Base-by-base conservation (phyloP, 129 eudicot species). In the Centella asiatica region DNA sequence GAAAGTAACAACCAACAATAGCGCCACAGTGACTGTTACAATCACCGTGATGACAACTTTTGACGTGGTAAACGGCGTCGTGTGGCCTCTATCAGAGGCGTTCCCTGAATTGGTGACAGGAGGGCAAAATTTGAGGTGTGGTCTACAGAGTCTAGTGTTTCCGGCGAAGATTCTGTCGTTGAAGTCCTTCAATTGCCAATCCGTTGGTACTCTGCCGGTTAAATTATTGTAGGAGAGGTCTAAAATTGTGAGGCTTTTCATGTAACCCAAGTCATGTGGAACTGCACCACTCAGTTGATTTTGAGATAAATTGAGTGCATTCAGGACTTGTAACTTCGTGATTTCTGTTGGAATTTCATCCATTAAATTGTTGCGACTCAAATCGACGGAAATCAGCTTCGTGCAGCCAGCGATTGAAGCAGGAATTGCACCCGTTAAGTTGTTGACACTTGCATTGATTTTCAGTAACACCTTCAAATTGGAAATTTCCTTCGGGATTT, bases 191-290 rank as follows among this genome's bases (percentile, higher is more conserved):
- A 92, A 45, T 58, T 79, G 82, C 14, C 98, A 95, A 5, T 73
- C 76, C 2, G 60, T 33, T 0, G 95, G 96, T 29, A 81, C 70
- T 14, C 57, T 50, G 4, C 98, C 98, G 27, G 81, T 72, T 36
- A 92, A 84, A 40, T 76, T 70, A 42, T 92, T 92, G 73, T 75
- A 77, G 0, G 98, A 92, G 24, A 92, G 81, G 54, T 92, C 98
- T 36, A 92, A 74, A 15, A 64, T 54, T 2, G 89, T 74, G 23
- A 92, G 51, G 70, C 94, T 80, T 19, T 63, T 74, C 83, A 87
- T 75, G 13, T 75, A 72, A 24, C 85, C 96, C 36, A 92, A 53
- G 10, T 87, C 85, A 0, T 22, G 62, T 15, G 98, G 98, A 46
- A 92, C 82, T 50, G 69, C 66, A 15, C 98, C 98, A 4, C 19